phyloP scores from a whole-genome alignment of 352 stramenopile species.

The Pythium oligandrum region DNA sequence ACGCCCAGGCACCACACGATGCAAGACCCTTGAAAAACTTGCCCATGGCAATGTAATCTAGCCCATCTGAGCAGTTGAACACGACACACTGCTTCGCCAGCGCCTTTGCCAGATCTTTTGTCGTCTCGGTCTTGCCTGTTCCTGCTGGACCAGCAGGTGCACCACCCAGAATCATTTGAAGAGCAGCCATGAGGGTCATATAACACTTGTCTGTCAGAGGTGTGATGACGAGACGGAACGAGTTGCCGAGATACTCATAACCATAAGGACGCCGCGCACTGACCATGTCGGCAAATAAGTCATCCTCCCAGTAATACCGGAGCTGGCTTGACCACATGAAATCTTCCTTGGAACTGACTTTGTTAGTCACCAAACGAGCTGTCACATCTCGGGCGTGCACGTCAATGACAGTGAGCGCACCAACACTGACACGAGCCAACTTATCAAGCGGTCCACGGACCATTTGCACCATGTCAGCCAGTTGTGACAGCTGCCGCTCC shows the following conservation, averaged over 20 bases:
- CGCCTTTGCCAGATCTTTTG: constrained; percentile 92
- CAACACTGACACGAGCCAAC: constrained; percentile 88
- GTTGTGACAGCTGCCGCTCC: constrained; percentile 83
- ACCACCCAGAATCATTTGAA: constrained; percentile 94
- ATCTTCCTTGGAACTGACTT: constrained; percentile 86
- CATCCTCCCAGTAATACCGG: constrained; percentile 92
- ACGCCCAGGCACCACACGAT: constrained; percentile 91
- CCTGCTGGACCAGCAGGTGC: constrained; percentile 89
- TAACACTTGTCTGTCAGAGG: constrained; percentile 96
- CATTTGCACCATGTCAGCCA: constrained; percentile 95
- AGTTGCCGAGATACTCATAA: constrained; percentile 95
- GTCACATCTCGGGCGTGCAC: constrained; percentile 93
- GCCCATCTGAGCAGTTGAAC: constrained; percentile 94
- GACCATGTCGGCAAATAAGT: constrained; percentile 90
- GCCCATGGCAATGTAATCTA: constrained; percentile 95
- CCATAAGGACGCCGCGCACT: constrained; percentile 88
- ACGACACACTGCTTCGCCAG: constrained; percentile 94
- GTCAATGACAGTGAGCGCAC: constrained; percentile 93
- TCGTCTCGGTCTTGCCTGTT: constrained; percentile 94
- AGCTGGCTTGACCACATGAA: constrained; percentile 95
- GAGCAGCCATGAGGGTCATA: constrained; percentile 92
- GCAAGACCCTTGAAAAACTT: constrained; percentile 93
- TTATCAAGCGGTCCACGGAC: constrained; percentile 87
- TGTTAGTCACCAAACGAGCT: constrained; percentile 75
- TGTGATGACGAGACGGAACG: constrained; percentile 93